Conservation (phyloP, 1,139 yeast species). For the Kodamaea ohmeri region DNA sequence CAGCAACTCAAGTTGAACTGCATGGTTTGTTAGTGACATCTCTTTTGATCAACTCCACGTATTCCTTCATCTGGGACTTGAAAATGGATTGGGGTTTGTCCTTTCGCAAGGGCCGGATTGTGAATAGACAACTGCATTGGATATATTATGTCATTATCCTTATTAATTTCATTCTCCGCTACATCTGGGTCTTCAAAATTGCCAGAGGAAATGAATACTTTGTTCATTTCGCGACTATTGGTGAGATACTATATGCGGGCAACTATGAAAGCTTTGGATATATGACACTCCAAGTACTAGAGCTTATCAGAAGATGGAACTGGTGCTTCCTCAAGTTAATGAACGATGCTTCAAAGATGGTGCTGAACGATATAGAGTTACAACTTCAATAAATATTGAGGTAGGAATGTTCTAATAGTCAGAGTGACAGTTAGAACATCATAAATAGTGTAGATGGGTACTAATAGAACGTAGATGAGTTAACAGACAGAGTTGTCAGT, state of each 20-base stretch:
- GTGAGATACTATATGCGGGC: conserved; percentile 36
- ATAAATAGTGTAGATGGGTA: too few species aligned
- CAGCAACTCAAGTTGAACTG: conserved; percentile 12
- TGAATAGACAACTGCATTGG: conserved; percentile 8
- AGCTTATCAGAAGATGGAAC: conserved; percentile 76
- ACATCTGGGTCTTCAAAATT: conserved; percentile 60
- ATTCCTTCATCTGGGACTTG: conserved; percentile 86
- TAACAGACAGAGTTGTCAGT: too few species aligned
- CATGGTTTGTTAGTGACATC: conserved; percentile 46
- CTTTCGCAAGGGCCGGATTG: conserved; percentile 10
- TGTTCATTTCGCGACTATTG: conserved; percentile 15
- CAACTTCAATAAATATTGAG: conserved; percentile 7
- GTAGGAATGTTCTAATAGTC: too few species aligned
- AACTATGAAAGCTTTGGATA: conserved; percentile 57
- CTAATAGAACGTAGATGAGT: too few species aligned
- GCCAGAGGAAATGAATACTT: conserved; percentile 16
- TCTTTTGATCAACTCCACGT: conserved; percentile 63
- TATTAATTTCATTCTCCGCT: conserved; percentile 64
- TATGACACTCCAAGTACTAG: conserved; percentile 65
- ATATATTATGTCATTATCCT: conserved; percentile 48
- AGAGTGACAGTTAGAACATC: too few species aligned
- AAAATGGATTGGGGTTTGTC: conserved; percentile 80
- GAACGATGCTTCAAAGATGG: conserved; percentile 58
- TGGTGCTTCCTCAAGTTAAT: conserved; percentile 89
- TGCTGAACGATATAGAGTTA: conserved; percentile 20